Base-by-base conservation (phyloP, 768 basidiomycete species). In the Boletus rubropictus region DNA sequence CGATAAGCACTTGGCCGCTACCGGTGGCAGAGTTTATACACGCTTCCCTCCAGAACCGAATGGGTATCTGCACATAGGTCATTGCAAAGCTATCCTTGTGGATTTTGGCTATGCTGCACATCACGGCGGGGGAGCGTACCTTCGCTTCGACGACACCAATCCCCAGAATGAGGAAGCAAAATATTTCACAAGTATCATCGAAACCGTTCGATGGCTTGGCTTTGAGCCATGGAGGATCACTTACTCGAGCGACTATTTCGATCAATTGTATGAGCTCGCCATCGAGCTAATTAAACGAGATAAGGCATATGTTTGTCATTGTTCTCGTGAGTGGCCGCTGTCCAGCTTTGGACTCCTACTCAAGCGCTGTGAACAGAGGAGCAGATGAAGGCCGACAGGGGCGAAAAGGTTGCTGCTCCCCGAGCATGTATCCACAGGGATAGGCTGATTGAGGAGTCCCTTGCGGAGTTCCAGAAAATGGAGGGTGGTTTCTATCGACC, bases 31-130 rank as follows among this genome's bases (percentile, higher is more conserved):
- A 41, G 94, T 98, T 4, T 85, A 84, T 72, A 99, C 96, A 10
- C 89, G 96, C 32, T 99, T 99, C 70, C 96, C 96, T 21, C 96
- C 96, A 2, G 96, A 99, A 69, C 96, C 96, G 4, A 99, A 99
- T 62, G 96, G 96, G 11, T 98, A 79, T 69, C 76, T 98, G 33
- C 96, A 92, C 58, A 86, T 91, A 55, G 95, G 95, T 3, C 96
- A 99, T 62, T 97, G 94, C 41, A 99, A 99, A 63, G 95, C 96
- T 3, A 97, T 99, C 60, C 95, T 96, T 59, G 84, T 98, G 51
- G 89, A 94, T 67, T 99, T 98, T 65, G 96, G 96, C n/a, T 99
- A 91, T 63, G 96, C 96, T 28, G 91, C 92, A 12, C 82, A 93
- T 65, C 77, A 96, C 62, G 80, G 81, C n/a, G 96, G 96, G 31